Conservation (phyloP, 345 rosid genomes). For the Populus ilicifolia region DNA sequence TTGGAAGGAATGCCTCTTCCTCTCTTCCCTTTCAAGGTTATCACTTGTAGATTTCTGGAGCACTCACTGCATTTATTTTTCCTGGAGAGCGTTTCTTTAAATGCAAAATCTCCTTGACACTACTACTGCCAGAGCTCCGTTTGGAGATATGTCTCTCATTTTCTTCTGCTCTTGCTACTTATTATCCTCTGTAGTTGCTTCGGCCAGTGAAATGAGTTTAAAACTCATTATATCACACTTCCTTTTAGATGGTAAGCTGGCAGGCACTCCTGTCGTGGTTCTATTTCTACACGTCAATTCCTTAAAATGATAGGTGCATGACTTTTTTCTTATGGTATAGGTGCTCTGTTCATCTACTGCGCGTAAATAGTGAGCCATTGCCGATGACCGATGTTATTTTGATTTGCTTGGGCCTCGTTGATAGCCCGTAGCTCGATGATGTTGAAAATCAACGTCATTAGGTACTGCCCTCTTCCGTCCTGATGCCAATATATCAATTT, state of each 20-base stretch:
- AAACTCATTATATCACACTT: not conserved
- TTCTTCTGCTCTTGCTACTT: not conserved
- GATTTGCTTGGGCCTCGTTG: not conserved
- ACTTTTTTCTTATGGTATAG: too few species aligned
- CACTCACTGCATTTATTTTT: not conserved
- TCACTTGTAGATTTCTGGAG: not conserved
- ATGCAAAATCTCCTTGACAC: not conserved
- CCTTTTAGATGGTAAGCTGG: not conserved
- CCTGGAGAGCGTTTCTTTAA: not conserved
- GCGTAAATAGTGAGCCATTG: not conserved
- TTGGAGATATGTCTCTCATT: not conserved
- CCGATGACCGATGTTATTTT: too few species aligned
- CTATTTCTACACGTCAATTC: not conserved
- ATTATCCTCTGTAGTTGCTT: not conserved
- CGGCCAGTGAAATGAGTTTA: not conserved
- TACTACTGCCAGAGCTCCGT: not conserved
- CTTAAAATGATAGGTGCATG: too few species aligned
- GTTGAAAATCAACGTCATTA: not conserved
- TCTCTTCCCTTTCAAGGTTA: too few species aligned
- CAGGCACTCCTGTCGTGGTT: not conserved
- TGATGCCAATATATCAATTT: not conserved
- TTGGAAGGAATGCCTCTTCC: too few species aligned
- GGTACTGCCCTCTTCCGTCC: not conserved
- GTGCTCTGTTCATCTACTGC: not conserved
- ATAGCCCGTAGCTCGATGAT: not conserved